These are phyloP conservation scores for Aureobasidium vineae DNA, from an alignment of 2,329 filamentous ascomycete species.

Conservation along the genomic window DNA sequence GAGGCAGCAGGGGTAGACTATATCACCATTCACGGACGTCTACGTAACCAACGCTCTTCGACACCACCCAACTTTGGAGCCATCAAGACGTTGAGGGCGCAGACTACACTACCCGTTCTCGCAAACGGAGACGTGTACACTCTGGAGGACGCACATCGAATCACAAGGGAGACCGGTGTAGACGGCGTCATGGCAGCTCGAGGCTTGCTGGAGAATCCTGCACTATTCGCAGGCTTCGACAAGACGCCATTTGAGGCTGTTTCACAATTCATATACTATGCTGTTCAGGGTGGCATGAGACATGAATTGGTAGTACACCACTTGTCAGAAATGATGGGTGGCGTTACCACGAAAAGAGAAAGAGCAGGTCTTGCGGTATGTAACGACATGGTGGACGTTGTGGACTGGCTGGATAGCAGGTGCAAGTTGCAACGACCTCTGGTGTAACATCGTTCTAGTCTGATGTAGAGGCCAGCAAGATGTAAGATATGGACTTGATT, in stretches of 20 bases:
- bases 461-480: too few species aligned
- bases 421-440: slow-evolving; percentile 21
- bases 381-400: slow-evolving; percentile 39
- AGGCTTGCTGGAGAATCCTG: slow-evolving; percentile 65
- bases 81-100: slow-evolving; percentile 55
- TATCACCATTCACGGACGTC: slow-evolving; percentile 68
- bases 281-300: slow-evolving; percentile 45
- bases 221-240: slow-evolving; percentile 59
- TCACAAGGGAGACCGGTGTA: slow-evolving; percentile 37
- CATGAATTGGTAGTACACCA: slow-evolving; percentile 63
- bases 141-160: slow-evolving; percentile 42
- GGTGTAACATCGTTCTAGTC: background rate
- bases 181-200: slow-evolving; percentile 67
- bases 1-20: slow-evolving; percentile 63
- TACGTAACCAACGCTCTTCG: slow-evolving; percentile 59
- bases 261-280: slow-evolving; percentile 60
- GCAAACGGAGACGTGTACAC: slow-evolving; percentile 70
- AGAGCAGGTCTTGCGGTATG: slow-evolving; percentile 52
- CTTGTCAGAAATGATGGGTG: slow-evolving; percentile 63
- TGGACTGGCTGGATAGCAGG: slow-evolving; percentile 38
- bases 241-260: slow-evolving; percentile 63
- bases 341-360: slow-evolving; percentile 58
- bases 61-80: slow-evolving; percentile 62
- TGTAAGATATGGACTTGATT: background rate
- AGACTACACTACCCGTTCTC: slow-evolving; percentile 59